A percentile compares a stretch with the other conserved stretches of the same genome.
These are phyloP conservation scores for Aspergillus sp. DNA, from an alignment of 2,329 filamentous ascomycete genomes.

Conservation along the genomic window DNA sequence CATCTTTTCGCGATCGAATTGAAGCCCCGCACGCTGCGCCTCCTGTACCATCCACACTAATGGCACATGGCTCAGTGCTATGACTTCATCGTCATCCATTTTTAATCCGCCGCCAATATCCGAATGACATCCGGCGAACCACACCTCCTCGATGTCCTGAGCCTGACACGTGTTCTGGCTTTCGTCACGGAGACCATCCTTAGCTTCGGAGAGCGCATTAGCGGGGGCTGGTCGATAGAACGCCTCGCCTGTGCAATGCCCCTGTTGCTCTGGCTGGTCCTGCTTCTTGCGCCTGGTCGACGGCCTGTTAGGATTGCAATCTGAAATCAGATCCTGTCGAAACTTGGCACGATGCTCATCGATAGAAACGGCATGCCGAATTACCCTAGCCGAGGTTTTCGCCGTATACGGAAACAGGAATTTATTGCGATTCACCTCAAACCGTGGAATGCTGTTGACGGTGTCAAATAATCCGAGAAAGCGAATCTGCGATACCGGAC, in stretches of 20 bases:
- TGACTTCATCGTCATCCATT: conserved; percentile 50
- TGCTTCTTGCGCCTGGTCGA: no score
- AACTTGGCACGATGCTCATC: conserved; percentile 10
- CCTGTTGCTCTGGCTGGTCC: no score
- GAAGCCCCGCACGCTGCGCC: conserved; percentile 64
- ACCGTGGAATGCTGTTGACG: conserved; percentile 74
- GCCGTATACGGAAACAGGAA: background rate
- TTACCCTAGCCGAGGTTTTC: background rate
- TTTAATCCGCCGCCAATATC: conserved; percentile 76
- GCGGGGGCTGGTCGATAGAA: no score
- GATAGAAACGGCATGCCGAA: conserved; percentile 13
- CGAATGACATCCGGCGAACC: conserved; percentile 71
- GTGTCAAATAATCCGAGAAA: conserved; percentile 80
- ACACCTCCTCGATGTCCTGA: conserved; percentile 70
- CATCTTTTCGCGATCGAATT: conserved; percentile 55
- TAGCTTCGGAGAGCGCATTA: no score
- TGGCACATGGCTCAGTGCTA: conserved; percentile 64
- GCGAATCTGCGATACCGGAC: conserved; percentile 69
- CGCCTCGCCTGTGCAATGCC: no score
- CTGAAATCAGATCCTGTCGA: background rate
- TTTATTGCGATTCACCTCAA: conserved; percentile 53
- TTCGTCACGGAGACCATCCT: background rate
- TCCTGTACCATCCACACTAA: conserved; percentile 69
- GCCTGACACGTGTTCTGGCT: conserved; percentile 43
- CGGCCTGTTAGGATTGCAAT: no score